Evolutionary conservation across 2,329 filamentous ascomycete genomes (phyloP).

Genomic region (Chaetomium sp.): DNA sequence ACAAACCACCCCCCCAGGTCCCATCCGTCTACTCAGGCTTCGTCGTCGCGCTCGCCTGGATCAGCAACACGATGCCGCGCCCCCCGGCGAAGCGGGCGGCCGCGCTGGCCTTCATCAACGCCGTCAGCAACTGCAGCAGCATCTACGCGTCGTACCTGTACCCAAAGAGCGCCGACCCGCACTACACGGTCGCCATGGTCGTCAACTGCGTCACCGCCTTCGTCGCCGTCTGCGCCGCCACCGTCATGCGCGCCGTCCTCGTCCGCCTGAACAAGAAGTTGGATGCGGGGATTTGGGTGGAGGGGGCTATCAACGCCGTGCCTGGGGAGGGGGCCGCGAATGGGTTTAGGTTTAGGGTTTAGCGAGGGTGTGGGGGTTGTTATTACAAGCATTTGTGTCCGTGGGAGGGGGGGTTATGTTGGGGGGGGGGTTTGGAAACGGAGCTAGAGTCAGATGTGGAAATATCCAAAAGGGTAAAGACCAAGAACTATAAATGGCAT

Average conservation of each 20-base stretch:
- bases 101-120: conserved; percentile 75
- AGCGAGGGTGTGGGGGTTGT: neutral
- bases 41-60: conserved; percentile 72
- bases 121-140: conserved; percentile 66
- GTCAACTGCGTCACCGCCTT: conserved; percentile 69
- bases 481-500: neutral
- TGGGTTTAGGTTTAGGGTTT: conserved; percentile 67
- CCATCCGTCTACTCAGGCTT: conserved; percentile 66
- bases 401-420: neutral
- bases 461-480: neutral
- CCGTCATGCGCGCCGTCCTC: conserved; percentile 64
- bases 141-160: conserved; percentile 75
- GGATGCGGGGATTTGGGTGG: conserved; percentile 61
- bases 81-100: conserved; percentile 72
- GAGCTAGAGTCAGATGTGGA: neutral
- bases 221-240: conserved; percentile 65
- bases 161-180: conserved; percentile 49
- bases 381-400: too few species aligned
- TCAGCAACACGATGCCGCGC: conserved; percentile 72
- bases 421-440: neutral
- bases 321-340: conserved; percentile 59
- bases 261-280: conserved; percentile 69
- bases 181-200: conserved; percentile 61
- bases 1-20: conserved; percentile 45
- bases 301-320: conserved; percentile 58